Percentiles rank a stretch among this genome's conserved stretches.
Conservation (phyloP, 2,329 filamentous ascomycete genomes). For the Pseudogymnoascus pannorum region DNA sequence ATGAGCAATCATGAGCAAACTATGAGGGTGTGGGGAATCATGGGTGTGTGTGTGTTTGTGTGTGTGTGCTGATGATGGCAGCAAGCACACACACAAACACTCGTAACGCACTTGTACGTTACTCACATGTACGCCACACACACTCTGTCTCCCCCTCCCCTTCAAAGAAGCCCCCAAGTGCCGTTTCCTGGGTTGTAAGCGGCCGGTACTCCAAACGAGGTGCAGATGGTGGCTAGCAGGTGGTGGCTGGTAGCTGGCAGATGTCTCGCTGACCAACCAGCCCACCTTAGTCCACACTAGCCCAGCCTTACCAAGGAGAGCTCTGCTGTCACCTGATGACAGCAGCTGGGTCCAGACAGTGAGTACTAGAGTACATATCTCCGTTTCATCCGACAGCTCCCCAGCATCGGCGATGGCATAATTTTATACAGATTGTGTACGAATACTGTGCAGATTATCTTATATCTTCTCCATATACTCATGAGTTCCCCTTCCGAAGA, state of each 20-base stretch:
- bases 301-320: not conserved
- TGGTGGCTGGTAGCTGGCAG: too few species aligned
- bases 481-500: too few species aligned
- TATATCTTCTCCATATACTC: too few species aligned
- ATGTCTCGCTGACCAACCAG: not conserved
- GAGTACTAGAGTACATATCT: not conserved
- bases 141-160: not conserved
- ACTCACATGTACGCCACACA: too few species aligned
- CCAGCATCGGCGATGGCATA: not conserved
- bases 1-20: too few species aligned
- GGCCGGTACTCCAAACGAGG: not conserved
- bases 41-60: too few species aligned
- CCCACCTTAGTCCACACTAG: not conserved
- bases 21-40: too few species aligned
- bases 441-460: not conserved
- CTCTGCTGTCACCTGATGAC: not conserved
- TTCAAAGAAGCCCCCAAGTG: not conserved
- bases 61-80: too few species aligned
- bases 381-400: not conserved
- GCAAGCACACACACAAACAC: too few species aligned
- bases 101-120: too few species aligned
- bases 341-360: not conserved
- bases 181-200: not conserved
- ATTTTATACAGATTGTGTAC: not conserved
- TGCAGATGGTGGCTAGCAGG: too few species aligned